A percentile compares a stretch with the other conserved stretches of the same genome.
phyloP scores from a whole-genome alignment of 208 protist species.

The Acanthamoeba rhysodes region DNA sequence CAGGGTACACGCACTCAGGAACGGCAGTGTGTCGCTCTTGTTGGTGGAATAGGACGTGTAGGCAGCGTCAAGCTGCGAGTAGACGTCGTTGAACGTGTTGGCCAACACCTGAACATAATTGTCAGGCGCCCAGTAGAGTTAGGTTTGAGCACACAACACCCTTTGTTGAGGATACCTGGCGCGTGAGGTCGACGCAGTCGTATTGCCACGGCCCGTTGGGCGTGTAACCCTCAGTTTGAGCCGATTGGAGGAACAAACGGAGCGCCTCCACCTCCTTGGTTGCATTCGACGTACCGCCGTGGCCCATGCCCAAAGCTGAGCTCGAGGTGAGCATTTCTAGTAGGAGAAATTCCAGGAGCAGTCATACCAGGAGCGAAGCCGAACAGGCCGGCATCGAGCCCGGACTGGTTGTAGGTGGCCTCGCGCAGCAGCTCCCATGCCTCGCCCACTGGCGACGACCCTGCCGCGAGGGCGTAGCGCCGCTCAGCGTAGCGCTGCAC shows the following conservation, averaged over 20 bases:
- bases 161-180: slow-evolving; percentile 81
- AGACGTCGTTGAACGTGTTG: slow-evolving; percentile 56
- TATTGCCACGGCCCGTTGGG: slow-evolving; percentile 78
- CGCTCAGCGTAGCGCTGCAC: slow-evolving; percentile 74
- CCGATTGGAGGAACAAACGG: background rate
- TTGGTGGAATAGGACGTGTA: no score
- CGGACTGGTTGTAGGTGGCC: slow-evolving; percentile 49
- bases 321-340: no score
- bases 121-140: no score
- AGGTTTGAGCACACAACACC: no score
- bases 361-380: background rate
- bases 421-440: slow-evolving; percentile 31
- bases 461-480: slow-evolving; percentile 69
- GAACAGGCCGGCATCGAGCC: background rate
- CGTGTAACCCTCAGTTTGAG: background rate
- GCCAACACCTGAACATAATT: no score
- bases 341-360: background rate
- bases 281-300: background rate
- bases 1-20: no score
- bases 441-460: background rate
- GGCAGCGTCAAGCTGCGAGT: background rate
- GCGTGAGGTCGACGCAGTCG: slow-evolving; percentile 85
- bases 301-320: slow-evolving; percentile 21
- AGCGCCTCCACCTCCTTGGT: background rate
- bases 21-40: no score